phyloP scores from a whole-genome alignment of 495 filamentous ascomycete genomes.

The Penicillium salamii region DNA sequence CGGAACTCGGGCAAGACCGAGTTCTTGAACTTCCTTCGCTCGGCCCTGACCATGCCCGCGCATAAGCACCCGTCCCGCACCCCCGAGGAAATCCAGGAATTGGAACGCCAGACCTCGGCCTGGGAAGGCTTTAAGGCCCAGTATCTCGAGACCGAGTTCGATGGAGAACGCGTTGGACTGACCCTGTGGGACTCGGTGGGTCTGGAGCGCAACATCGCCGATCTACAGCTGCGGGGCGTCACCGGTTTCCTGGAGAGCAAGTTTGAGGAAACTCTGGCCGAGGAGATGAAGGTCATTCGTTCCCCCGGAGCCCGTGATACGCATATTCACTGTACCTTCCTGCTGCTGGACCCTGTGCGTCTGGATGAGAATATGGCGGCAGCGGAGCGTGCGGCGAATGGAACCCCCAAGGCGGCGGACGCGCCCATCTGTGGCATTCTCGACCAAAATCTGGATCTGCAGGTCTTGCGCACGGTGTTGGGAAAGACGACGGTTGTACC shows the following conservation, averaged over 20 bases:
- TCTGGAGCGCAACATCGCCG: slow-evolving; percentile 88
- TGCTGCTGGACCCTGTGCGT: slow-evolving; percentile 84
- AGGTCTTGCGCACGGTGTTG: slow-evolving; percentile 81
- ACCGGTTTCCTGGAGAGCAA: slow-evolving; percentile 92
- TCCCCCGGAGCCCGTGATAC: slow-evolving; percentile 92
- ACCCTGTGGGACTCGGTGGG: slow-evolving; percentile 96
- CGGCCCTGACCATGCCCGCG: slow-evolving; percentile 71
- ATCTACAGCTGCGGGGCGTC: slow-evolving; percentile 89
- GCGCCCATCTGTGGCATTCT: slow-evolving; percentile 57
- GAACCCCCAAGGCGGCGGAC: slow-evolving; percentile 49
- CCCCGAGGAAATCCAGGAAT: slow-evolving; percentile 49
- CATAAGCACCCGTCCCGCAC: slow-evolving; percentile 65
- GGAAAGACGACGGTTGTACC: slow-evolving; percentile 96
- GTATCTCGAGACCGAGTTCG: slow-evolving; percentile 93
- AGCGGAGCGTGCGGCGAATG: slow-evolving; percentile 56
- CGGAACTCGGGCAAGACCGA: slow-evolving; percentile 91
- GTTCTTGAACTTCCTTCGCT: slow-evolving; percentile 93
- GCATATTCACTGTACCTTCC: slow-evolving; percentile 94
- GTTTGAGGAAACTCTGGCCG: slow-evolving; percentile 95
- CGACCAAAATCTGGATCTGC: slow-evolving; percentile 86
- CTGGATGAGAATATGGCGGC: slow-evolving; percentile 80
- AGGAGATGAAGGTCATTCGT: slow-evolving; percentile 96
- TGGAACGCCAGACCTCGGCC: slow-evolving; percentile 36
- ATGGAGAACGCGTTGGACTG: slow-evolving; percentile 85
- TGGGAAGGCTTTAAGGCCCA: slow-evolving; percentile 73